These are phyloP conservation scores for Globomyces pollinis-pini DNA, from an alignment of 192 early-diverging fungal genomes.

Conservation along the genomic window DNA sequence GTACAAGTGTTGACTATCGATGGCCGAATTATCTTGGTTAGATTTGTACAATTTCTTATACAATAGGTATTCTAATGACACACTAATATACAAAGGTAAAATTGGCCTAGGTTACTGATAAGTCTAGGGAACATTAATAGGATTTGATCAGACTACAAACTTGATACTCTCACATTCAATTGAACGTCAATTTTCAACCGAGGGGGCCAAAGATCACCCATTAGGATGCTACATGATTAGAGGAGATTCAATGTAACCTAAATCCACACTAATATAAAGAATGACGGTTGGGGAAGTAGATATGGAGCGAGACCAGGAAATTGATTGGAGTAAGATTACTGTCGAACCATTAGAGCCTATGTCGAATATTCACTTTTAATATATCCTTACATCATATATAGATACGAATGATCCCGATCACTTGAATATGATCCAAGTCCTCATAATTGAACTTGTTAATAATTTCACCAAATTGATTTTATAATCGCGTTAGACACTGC, in stretches of 20 bases:
- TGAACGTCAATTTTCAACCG: not conserved
- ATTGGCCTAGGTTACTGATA: too few relatives aligned
- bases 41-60: not conserved
- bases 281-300: constrained; percentile 1
- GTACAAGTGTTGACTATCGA: constrained; percentile 8
- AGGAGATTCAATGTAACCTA: constrained; percentile 2
- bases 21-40: not conserved
- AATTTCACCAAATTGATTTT: too few relatives aligned
- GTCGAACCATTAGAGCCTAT: not conserved
- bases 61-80: too few relatives aligned
- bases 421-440: too few relatives aligned
- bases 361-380: not conserved
- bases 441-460: too few relatives aligned
- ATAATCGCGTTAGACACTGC: too few relatives aligned
- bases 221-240: not conserved
- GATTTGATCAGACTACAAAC: constrained; percentile 6
- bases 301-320: not conserved
- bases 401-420: too few relatives aligned
- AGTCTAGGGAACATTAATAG: not conserved
- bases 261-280: too few relatives aligned
- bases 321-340: not conserved
- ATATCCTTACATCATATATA: too few relatives aligned
- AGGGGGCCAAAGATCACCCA: not conserved
- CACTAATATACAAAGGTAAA: too few relatives aligned
- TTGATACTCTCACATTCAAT: not conserved